Conservation (phyloP, 2,329 filamentous ascomycete species). For the Atkinsonella hypoxylon region DNA sequence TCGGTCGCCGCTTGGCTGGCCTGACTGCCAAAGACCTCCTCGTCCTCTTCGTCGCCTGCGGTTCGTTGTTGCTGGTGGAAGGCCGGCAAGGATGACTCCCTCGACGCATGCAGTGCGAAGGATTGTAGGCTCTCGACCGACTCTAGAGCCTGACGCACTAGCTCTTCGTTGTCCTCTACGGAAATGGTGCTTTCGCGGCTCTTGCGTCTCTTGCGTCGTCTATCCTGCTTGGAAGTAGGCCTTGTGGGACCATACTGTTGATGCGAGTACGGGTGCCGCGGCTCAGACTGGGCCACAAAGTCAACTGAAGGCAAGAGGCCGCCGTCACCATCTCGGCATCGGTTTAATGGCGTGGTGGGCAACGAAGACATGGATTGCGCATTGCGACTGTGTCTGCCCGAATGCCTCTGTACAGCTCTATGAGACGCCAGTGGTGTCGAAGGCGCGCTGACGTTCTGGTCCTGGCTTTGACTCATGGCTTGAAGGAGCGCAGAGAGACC, state of each 20-base stretch:
- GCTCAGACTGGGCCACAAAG: slow-evolving; percentile 49
- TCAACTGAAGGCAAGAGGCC: slow-evolving; percentile 51
- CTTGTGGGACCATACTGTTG: slow-evolving; percentile 33
- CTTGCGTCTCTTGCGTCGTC: slow-evolving; percentile 54
- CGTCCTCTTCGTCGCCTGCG: slow-evolving; percentile 20
- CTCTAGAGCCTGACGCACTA: slow-evolving; percentile 41
- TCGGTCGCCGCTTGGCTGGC: slow-evolving; percentile 67
- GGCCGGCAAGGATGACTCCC: slow-evolving; percentile 9
- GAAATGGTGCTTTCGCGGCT: slow-evolving; percentile 83
- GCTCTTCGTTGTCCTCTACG: slow-evolving; percentile 47
- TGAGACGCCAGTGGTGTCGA: slow-evolving; percentile 49
- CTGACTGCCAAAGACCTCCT: slow-evolving; percentile 57
- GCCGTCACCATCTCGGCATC: slow-evolving; percentile 34
- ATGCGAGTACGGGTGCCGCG: slow-evolving; percentile 31
- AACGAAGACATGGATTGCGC: slow-evolving; percentile 77
- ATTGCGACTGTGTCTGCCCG: slow-evolving; percentile 56
- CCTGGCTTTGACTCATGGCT: slow-evolving; percentile 55
- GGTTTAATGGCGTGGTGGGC: slow-evolving; percentile 59
- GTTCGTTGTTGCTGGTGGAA: slow-evolving; percentile 10
- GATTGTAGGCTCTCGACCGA: slow-evolving; percentile 37
- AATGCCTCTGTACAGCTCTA: slow-evolving; percentile 35
- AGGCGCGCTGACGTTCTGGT: slow-evolving; percentile 53
- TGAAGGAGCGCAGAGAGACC: slow-evolving; percentile 72
- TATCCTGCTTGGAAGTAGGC: slow-evolving; percentile 28
- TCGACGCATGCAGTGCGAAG: slow-evolving; percentile 13